A percentile compares a stretch with the other conserved stretches of the same genome.
Evolutionary conservation across 306 rosid species (phyloP).

Genomic region (Nissolia schottii): DNA sequence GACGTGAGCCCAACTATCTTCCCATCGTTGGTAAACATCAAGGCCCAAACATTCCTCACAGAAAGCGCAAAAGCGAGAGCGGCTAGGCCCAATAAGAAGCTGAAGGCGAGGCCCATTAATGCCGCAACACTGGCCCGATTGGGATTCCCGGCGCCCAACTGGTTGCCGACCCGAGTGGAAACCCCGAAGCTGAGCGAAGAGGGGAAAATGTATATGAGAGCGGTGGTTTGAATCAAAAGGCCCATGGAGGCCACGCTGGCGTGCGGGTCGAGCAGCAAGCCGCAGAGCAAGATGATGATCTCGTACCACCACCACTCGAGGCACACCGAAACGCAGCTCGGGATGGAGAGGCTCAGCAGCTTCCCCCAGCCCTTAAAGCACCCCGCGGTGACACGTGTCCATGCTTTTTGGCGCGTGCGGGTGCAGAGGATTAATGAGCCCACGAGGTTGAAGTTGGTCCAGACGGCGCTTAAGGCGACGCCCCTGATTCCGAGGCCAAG

Average conservation of each 20-base stretch:
- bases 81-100: conserved; percentile 17
- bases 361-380: conserved; percentile 15
- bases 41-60: conserved; percentile 32
- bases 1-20: conserved; percentile 21
- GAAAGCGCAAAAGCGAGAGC: conserved; percentile 11
- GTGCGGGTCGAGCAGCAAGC: conserved; percentile 16
- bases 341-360: conserved; percentile 21
- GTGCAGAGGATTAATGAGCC: conserved; percentile 14
- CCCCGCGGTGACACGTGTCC: background rate
- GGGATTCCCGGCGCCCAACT: conserved; percentile 28
- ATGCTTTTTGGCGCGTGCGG: conserved; percentile 1
- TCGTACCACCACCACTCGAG: conserved; percentile 55
- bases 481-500: conserved; percentile 36
- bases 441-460: conserved; percentile 33
- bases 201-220: conserved; percentile 34
- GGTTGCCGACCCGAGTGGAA: conserved; percentile 35
- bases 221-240: conserved; percentile 34
- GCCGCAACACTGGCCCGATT: conserved; percentile 9
- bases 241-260: conserved; percentile 44
- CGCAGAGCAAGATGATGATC: conserved; percentile 35
- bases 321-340: conserved; percentile 37
- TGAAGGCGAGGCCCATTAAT: conserved; percentile 15
- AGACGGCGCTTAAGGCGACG: conserved; percentile 23
- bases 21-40: conserved; percentile 19
- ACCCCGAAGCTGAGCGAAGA: conserved; percentile 34